Percentiles rank a stretch among this genome's conserved stretches.
These are phyloP conservation scores for Paramecium pentaurelia DNA, from an alignment of 73 alveolate genomes.

Conservation along the genomic window DNA sequence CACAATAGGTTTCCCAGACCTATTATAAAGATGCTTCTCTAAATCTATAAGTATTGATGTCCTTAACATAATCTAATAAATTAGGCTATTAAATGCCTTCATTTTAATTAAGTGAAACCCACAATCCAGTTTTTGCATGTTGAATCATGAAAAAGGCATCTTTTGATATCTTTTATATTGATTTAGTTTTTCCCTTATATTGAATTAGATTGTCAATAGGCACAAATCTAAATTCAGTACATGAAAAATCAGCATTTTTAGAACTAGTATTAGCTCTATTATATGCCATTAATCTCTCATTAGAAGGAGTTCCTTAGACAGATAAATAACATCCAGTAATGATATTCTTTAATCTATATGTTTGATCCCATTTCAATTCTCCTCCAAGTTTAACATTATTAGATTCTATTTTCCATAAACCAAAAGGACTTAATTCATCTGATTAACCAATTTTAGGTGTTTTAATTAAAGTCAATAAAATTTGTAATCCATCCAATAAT, in stretches of 20 bases:
- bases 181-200: conserved; percentile 26
- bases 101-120: conserved; percentile 15
- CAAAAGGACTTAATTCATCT: conserved; percentile 39
- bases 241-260: background rate
- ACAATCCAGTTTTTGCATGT: conserved; percentile 37
- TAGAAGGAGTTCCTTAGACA: background rate
- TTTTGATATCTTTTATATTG: conserved; percentile 27
- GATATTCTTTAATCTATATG: conserved; percentile 44
- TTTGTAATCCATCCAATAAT: background rate
- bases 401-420: conserved; percentile 55
- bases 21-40: conserved; percentile 30
- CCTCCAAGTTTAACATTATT: conserved; percentile 45
- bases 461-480: background rate
- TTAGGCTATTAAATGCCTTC: background rate
- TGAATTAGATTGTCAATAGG: conserved; percentile 51
- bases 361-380: conserved; percentile 48
- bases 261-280: background rate
- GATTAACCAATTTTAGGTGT: background rate
- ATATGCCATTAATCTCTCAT: background rate
- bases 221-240: conserved; percentile 11
- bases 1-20: conserved; percentile 55
- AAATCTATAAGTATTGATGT: conserved; percentile 56
- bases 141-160: conserved; percentile 47
- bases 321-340: conserved; percentile 49
- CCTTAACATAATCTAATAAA: background rate